Base-by-base conservation (phyloP, 2,329 filamentous ascomycete species). In the Phyllachora maydis region DNA sequence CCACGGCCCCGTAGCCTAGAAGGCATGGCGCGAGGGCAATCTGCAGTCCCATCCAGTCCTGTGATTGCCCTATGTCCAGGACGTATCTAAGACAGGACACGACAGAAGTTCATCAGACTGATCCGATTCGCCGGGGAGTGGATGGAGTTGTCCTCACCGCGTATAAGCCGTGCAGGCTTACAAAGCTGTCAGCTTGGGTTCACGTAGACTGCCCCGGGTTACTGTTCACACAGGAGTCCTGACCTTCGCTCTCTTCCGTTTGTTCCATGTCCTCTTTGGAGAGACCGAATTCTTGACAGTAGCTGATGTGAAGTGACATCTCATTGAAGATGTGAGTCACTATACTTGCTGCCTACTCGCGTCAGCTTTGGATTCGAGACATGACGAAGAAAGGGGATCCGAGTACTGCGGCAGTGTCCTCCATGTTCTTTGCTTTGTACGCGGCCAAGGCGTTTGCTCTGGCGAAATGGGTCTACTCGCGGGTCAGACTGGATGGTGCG, bases 1-100 rank as follows among this genome's bases (percentile, higher is more conserved):
- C 85, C 29, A 90, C 77, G 26, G 66, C 65, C 7, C 73, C 73
- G 43, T 95, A 93, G 19, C 85, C 85, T n/a, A 93, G 61, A 16
- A 92, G 56, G 41, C 85, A 93, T 0, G 85, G 82, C 9, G 83
- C 69, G 25, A 93, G 58, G 4, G 79, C 72, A 30, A 93, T 56
- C 39, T 92, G 81, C 7, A 95, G 60, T 4, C 72, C 82, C 21
- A 93, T 57, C 70, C 74, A 90, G 50, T 92, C 82, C 40, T 88
- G 69, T 2, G 75, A 81, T 35, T 81, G 69, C 5, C 85, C 85
- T 11, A 92, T 60, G 38, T 95, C 85, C 26, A 93, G 67, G 14
- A 92, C 73, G 43, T 85, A 92, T 41, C 76, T 30, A 23, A 8
- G 23, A 35, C 21, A 29, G 22, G n/a, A 18, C 13, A 11, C 11